Base-by-base conservation (phyloP, 306 rosid species). In the Coriaria nepalensis region DNA sequence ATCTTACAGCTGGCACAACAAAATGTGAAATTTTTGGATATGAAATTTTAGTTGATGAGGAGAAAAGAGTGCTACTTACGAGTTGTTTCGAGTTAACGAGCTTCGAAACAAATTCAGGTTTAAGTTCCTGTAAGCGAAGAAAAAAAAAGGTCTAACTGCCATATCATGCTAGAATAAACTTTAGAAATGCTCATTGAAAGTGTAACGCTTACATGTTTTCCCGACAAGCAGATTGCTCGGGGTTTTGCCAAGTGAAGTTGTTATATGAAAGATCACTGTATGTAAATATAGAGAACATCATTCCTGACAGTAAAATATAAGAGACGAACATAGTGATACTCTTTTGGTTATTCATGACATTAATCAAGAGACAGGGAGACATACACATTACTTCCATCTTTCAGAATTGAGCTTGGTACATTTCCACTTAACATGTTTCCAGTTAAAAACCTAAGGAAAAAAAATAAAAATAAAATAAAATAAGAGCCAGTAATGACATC, bases 231-330 rank as follows among this genome's bases (percentile, higher is more conserved):
- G 60, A 43, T 45, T 62, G 56, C 44, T 52, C 80, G 43, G 77
- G 84, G 59, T 80, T 81, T 73, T 72, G 86, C 76, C 73, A 73
- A 2, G 74, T 64, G 59, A 88, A 66, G 74, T 83, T 83, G 77
- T 88, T 88, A 83, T 76, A 88, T 4, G 97, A 83, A 69, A 88
- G 90, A 69, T 88, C 95, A 50, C 97, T 88, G 79, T 58, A 58
- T 15, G 51, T 53, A 62, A 69, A 39, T 46, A 71, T 34, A 53
- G 37, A 49, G 42, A 52, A 13, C 9, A 35, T 37, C 45, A 57
- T 13, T 46, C 37, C 13, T 5, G 45, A 41, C 47, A 32, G 14
- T 11, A 15, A 49, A 10, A 46, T 6, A 4, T 11, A n/a, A 10
- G 2, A 9, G 40, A 45, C 15, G 39, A 3, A 20, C 2, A 20